Evolutionary conservation across 345 rosid species (phyloP), one percentile per base, ranked within the genome.

Genomic region (Fremontodendron californicum): DNA sequence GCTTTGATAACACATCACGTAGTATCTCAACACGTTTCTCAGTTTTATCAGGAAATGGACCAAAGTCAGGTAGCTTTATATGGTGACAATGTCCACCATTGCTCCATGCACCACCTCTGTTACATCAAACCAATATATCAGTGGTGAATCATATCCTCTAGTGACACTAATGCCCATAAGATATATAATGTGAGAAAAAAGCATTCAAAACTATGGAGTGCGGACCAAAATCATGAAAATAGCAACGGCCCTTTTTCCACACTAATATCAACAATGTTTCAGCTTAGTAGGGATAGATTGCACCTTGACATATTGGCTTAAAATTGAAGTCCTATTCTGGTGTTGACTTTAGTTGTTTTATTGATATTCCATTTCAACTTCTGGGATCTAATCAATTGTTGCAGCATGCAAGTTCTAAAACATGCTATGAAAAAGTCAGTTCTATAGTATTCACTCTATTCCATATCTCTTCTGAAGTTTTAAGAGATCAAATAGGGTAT

Each of bases 81-180:
- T 76, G 79, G 52, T 76, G 74, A 37, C 74, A 76, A 6, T 40
- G 66, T 49, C 79, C 79, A 35, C 79, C 74, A 27, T 19, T 19
- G 84, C 74, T 89, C 92, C 86, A 86, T 46, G 76, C 87, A 83
- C 92, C 93, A 3, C 87, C 87, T 66, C 92, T 91, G 88, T 71
- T n/a, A 6, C 55, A 70, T 63, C 31, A 45, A 80, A 29, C 71
- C 42, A 23, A 39, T 37, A 42, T 25, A 70, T 40, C 25, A 63
- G 46, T 13, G 46, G 23, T 48, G 6, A 67, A 33, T 42, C 12
- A 40, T 52, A 19, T 63, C 15, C 3, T 29, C 9, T 12, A 6
- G 37, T 62, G 40, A 62, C 18, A 13, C 45, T 35, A 63, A 35
- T 35, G 45, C 13, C 45, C 43, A 64, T 64, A 16, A 16, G 13